phyloP scores from a whole-genome alignment of 2,329 filamentous ascomycete genomes.

The Phoma sp. region DNA sequence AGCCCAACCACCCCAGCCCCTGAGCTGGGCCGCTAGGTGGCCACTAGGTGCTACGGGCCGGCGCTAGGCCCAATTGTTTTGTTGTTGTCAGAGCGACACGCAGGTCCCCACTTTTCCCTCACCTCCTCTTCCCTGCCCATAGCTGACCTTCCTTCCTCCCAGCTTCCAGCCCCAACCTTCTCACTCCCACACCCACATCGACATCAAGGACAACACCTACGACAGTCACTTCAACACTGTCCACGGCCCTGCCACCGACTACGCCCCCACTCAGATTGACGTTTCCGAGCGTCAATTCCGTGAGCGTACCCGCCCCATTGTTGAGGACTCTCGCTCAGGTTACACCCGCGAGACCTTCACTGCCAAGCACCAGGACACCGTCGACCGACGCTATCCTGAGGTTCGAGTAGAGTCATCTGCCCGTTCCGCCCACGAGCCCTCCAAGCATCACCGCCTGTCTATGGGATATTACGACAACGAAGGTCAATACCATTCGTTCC shows the following conservation, averaged over 20 bases:
- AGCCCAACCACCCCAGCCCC: constrained; percentile 35
- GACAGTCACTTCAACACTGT: constrained; percentile 56
- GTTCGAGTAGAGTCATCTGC: constrained; percentile 58
- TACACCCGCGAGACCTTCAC: constrained; percentile 47
- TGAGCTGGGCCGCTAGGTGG: constrained; percentile 36
- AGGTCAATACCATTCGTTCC: constrained; percentile 76
- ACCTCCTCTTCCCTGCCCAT: constrained; percentile 46
- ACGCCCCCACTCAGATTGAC: constrained; percentile 65
- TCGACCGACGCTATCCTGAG: constrained; percentile 51
- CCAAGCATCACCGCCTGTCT: constrained; percentile 60
- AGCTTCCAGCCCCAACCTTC: constrained; percentile 64
- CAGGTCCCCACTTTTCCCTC: constrained; percentile 45
- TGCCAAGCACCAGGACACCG: constrained; percentile 41
- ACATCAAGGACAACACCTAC: constrained; percentile 63
- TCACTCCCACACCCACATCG: constrained; percentile 58
- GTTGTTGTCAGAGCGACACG: constrained; percentile 51
- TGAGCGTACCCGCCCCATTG: constrained; percentile 63
- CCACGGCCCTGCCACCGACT: constrained; percentile 57
- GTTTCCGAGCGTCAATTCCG: constrained; percentile 67
- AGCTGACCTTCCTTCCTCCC: constrained; percentile 47
- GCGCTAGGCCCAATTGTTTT: constrained; percentile 44
- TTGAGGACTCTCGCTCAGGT: constrained; percentile 47
- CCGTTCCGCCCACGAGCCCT: constrained; percentile 59
- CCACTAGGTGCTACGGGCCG: constrained; percentile 19
- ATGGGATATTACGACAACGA: constrained; percentile 85